A percentile compares a stretch with the other conserved stretches of the same genome.
These are phyloP conservation scores for Diutina mesorugosa DNA, from an alignment of 1,139 yeast genomes.

Conservation along the genomic window DNA sequence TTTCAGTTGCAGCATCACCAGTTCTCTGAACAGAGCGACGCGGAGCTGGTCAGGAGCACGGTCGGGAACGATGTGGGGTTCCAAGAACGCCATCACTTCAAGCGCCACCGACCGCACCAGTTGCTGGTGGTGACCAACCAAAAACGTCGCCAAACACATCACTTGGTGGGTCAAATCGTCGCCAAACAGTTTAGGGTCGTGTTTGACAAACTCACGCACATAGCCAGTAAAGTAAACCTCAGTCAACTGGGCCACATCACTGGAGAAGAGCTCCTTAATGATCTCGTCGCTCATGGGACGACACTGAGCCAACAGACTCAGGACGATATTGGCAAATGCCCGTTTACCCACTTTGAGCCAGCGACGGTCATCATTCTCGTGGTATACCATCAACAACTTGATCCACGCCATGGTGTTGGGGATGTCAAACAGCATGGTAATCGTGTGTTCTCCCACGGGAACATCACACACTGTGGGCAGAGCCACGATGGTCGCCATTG, in stretches of 20 bases:
- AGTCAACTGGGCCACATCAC: constrained; percentile 48
- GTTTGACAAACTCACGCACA: constrained; percentile 41
- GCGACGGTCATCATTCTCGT: constrained; percentile 18
- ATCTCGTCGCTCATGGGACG: constrained; percentile 33
- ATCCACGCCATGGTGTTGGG: constrained; percentile 67
- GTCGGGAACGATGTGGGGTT: background rate
- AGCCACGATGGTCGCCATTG: constrained; percentile 74
- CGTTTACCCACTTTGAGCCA: constrained; percentile 37
- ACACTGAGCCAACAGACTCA: constrained; percentile 28
- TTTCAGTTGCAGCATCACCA: constrained; percentile 48
- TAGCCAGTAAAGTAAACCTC: constrained; percentile 63
- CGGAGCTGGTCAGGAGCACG: background rate
- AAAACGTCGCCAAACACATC: constrained; percentile 51
- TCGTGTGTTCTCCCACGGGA: constrained; percentile 27
- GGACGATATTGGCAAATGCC: constrained; percentile 62
- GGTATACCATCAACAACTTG: constrained; percentile 47
- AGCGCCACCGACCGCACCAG: constrained; percentile 55
- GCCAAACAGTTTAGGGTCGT: constrained; percentile 18
- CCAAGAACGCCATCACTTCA: constrained; percentile 8
- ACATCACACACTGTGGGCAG: constrained; percentile 46
- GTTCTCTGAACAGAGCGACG: background rate
- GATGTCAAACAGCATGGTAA: constrained; percentile 56
- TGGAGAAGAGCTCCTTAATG: constrained; percentile 50
- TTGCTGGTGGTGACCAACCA: constrained; percentile 53
- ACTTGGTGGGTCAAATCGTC: constrained; percentile 41